Conservation (phyloP, 495 filamentous ascomycete genomes). For the Oleoguttula mirabilis region DNA sequence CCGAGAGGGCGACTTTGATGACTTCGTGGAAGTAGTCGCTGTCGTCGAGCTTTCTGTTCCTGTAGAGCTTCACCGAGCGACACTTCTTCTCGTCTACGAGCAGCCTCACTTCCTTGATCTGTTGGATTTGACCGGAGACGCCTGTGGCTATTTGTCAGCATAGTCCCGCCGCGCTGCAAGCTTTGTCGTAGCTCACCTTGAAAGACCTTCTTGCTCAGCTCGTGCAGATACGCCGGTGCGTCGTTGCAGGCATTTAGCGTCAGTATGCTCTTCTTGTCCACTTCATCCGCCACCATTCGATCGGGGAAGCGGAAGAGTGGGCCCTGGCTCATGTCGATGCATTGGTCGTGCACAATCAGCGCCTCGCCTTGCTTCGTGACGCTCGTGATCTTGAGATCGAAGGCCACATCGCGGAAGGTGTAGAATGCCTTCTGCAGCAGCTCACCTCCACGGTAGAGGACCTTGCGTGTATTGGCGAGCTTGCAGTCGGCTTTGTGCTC, state of each 20-base stretch:
- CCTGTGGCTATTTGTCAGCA: background rate
- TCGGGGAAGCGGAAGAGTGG: constrained; percentile 7
- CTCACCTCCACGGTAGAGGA: constrained; percentile 4
- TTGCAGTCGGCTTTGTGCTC: constrained; percentile 6
- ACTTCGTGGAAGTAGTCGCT: constrained; percentile 3
- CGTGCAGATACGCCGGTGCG: background rate
- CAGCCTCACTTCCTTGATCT: background rate
- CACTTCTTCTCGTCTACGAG: background rate
- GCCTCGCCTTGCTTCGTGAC: background rate
- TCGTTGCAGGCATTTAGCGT: background rate
- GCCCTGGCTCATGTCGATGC: background rate
- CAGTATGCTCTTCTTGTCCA: background rate
- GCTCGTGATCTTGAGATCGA: background rate
- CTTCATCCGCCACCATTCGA: background rate
- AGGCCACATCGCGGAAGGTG: constrained; percentile 3
- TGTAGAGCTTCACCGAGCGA: background rate
- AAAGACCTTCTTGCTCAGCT: constrained; percentile 3
- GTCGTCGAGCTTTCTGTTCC: background rate
- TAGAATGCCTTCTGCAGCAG: constrained; percentile 1
- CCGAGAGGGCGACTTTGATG: constrained; percentile 10
- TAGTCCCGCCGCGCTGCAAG: background rate
- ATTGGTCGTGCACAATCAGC: background rate
- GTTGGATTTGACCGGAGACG: background rate
- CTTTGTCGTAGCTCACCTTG: background rate
- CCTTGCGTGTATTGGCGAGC: background rate